These are phyloP conservation scores for Mycena olivaceomarginata DNA, from an alignment of 768 basidiomycete species.

Conservation along the genomic window DNA sequence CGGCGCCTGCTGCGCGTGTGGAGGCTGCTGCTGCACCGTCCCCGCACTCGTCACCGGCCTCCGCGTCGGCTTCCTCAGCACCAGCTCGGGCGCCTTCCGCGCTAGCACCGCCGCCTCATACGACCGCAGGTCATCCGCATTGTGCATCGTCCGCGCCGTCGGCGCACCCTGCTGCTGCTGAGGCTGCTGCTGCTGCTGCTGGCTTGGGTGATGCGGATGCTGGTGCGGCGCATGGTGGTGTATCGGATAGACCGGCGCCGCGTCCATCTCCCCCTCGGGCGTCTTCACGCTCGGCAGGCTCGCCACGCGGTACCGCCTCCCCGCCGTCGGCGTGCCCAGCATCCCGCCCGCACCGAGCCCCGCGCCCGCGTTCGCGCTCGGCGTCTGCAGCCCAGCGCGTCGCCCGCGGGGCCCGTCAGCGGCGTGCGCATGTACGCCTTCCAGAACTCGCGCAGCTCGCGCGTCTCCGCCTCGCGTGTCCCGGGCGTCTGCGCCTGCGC, in stretches of 20 bases:
- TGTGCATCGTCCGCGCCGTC: conserved; percentile 61
- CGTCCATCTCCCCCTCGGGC: conserved; percentile 64
- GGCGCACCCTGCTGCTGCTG: conserved; percentile 51
- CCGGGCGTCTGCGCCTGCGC: conserved; percentile 53
- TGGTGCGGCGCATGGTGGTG: conserved; percentile 34
- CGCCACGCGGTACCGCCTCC: conserved; percentile 73
- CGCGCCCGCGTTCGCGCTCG: conserved; percentile 29
- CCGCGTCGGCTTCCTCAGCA: conserved; percentile 71
- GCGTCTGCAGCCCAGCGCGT: conserved; percentile 44
- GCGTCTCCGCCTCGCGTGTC: conserved; percentile 58
- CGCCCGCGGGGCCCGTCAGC: conserved; percentile 61
- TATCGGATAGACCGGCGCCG: conserved; percentile 38
- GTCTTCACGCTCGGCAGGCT: conserved; percentile 84
- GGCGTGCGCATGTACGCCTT: conserved; percentile 85
- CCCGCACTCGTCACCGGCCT: conserved; percentile 63
- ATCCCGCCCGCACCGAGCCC: neutral
- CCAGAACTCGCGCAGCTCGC: conserved; percentile 84
- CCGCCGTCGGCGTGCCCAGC: conserved; percentile 23
- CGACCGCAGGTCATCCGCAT: conserved; percentile 77
- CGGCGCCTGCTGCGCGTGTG: conserved; percentile 13
- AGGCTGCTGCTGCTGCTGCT: conserved; percentile 46
- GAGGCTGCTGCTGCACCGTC: conserved; percentile 34
- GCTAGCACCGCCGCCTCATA: conserved; percentile 88
- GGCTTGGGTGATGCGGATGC: conserved; percentile 37
- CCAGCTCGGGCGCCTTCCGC: conserved; percentile 69